Conservation (phyloP, 306 rosid genomes). For the Gastrolobium bilobum region DNA sequence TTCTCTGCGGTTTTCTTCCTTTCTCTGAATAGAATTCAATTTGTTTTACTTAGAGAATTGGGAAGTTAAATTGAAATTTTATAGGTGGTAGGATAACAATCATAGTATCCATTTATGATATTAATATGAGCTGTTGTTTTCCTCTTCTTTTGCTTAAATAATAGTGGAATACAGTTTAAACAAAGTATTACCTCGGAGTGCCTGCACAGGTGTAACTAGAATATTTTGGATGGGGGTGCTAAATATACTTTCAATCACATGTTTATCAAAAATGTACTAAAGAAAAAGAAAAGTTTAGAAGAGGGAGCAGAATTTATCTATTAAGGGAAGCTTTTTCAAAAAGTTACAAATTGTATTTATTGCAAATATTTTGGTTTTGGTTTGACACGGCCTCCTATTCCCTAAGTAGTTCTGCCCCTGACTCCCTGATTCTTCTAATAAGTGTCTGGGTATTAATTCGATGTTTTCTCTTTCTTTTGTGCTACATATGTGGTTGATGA, state of each 20-base stretch:
- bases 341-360: neutral
- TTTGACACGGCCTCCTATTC: neutral
- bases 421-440: constrained; percentile 1
- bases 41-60: constrained; percentile 37
- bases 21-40: neutral
- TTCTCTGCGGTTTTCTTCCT: constrained; percentile 21
- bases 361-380: neutral
- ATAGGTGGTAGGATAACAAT: neutral
- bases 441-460: neutral
- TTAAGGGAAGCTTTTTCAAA: neutral
- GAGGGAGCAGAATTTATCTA: neutral
- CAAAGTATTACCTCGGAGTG: neutral
- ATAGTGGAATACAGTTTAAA: neutral
- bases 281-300: no score
- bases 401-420: neutral
- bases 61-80: neutral
- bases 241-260: constrained; percentile 8
- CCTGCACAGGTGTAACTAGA: neutral
- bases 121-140: neutral
- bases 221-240: neutral
- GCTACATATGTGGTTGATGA: neutral
- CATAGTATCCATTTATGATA: constrained; percentile 18
- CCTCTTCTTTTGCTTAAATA: neutral
- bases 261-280: neutral
- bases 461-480: neutral